Conservation (phyloP, 345 rosid genomes). For the Sisymbrium irio region DNA sequence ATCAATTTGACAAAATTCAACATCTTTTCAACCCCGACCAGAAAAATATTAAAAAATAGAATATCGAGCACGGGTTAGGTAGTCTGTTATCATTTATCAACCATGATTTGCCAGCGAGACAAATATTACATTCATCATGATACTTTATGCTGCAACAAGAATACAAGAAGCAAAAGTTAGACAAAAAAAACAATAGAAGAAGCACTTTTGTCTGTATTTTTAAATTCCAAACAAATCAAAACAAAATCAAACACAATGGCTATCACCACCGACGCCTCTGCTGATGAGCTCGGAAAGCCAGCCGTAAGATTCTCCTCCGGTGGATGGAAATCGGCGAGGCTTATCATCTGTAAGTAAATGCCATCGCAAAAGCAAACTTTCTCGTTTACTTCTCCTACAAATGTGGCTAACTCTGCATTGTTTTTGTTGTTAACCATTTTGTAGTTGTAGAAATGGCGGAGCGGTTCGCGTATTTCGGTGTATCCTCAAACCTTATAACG, state of each 20-base stretch:
- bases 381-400: not conserved
- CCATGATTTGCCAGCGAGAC: too few relatives aligned
- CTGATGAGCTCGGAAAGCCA: constrained; percentile 4
- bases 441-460: constrained; percentile 50
- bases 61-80: too few relatives aligned
- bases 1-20: too few relatives aligned
- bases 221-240: not conserved
- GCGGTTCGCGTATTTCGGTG: constrained; percentile 53
- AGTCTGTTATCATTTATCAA: too few relatives aligned
- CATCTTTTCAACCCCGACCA: too few relatives aligned
- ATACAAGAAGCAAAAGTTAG: not conserved
- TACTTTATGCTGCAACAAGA: not conserved
- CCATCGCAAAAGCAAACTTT: too few relatives aligned
- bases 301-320: constrained; percentile 37
- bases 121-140: too few relatives aligned
- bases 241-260: not conserved
- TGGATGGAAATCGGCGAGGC: constrained; percentile 46
- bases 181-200: not conserved
- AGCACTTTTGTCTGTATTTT: not conserved
- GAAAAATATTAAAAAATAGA: too few relatives aligned
- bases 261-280: not conserved
- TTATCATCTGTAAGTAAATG: constrained; percentile 37
- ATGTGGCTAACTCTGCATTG: not conserved
- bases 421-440: not conserved
- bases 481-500: constrained; percentile 47